Conservation (phyloP, 2,329 filamentous ascomycete genomes). For the Pyrenophora teres region DNA sequence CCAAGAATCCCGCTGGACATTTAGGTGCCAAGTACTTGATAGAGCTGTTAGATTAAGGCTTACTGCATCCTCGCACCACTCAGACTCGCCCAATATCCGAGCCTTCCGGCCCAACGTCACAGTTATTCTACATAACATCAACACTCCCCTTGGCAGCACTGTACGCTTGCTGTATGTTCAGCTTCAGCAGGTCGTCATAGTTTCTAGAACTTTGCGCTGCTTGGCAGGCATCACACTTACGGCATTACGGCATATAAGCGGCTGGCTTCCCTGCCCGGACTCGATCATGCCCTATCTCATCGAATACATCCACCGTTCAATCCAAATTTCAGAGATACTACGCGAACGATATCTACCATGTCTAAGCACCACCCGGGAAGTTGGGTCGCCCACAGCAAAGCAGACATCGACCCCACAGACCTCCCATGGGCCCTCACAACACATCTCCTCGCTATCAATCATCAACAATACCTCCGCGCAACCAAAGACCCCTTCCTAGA, state of each 20-base stretch:
- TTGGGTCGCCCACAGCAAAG: constrained; percentile 15
- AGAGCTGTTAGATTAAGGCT: constrained; percentile 15
- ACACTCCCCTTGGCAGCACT: constrained; percentile 9
- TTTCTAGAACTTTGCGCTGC: constrained; percentile 4
- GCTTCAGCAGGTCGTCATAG: constrained; percentile 15
- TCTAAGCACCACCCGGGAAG: constrained; percentile 28
- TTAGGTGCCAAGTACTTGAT: constrained; percentile 8
- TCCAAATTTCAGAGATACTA: constrained; percentile 19
- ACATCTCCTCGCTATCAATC: constrained; percentile 36
- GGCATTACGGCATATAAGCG: constrained; percentile 10
- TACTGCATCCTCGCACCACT: constrained; percentile 1
- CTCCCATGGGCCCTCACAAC: constrained; percentile 36
- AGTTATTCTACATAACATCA: constrained; percentile 7
- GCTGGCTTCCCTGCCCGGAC: background rate
- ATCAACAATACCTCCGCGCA: constrained; percentile 34
- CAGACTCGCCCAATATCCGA: constrained; percentile 1
- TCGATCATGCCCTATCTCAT: constrained; percentile 18
- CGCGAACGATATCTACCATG: constrained; percentile 17
- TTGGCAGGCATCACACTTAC: constrained; percentile 6
- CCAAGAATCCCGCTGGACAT: constrained; percentile 17
- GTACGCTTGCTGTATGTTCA: constrained; percentile 12
- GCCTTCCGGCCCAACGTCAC: constrained; percentile 22
- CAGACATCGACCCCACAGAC: constrained; percentile 23
- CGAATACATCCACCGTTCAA: constrained; percentile 21
- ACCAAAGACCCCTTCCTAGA: constrained; percentile 40